Evolutionary conservation across 352 stramenopile species (phyloP).

Genomic region (Phytopythium aichiense): DNA sequence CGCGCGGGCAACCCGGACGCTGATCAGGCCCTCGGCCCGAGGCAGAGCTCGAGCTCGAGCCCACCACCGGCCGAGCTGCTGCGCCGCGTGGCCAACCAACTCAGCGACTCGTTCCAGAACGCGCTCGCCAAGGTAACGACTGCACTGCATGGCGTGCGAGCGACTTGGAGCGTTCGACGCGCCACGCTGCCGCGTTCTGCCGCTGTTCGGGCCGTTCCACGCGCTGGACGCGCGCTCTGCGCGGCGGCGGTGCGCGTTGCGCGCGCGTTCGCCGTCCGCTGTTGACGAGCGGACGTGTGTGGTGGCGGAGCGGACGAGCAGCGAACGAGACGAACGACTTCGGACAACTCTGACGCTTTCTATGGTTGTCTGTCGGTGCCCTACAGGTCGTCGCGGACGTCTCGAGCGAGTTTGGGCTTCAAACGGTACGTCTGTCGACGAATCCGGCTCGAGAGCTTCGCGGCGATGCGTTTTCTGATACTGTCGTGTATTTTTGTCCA

Average conservation of each 20-base stretch:
- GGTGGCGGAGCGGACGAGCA: too few relatives aligned
- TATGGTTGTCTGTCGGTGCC: background rate
- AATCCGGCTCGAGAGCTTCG: background rate
- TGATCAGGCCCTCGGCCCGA: background rate
- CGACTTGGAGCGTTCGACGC: background rate
- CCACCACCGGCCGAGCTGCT: constrained; percentile 10
- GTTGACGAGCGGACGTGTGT: background rate
- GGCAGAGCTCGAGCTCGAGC: too few relatives aligned
- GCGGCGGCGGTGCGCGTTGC: background rate
- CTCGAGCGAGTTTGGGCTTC: constrained; percentile 12
- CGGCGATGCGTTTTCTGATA: background rate
- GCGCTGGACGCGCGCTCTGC: background rate
- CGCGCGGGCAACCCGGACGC: background rate
- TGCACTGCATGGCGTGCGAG: background rate
- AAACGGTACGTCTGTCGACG: constrained; percentile 12
- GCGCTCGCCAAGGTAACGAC: constrained; percentile 18
- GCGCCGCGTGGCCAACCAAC: constrained; percentile 18
- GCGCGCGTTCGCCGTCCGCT: background rate
- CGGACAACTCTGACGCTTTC: background rate
- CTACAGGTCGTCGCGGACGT: constrained; percentile 20
- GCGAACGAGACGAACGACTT: background rate
- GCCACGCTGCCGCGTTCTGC: background rate
- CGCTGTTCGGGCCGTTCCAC: background rate
- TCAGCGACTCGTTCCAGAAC: constrained; percentile 19
- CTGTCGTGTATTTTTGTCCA: background rate